These are phyloP conservation scores for Fragilariopsis cylindrus DNA, from an alignment of 108 stramenopile species.

Conservation along the genomic window DNA sequence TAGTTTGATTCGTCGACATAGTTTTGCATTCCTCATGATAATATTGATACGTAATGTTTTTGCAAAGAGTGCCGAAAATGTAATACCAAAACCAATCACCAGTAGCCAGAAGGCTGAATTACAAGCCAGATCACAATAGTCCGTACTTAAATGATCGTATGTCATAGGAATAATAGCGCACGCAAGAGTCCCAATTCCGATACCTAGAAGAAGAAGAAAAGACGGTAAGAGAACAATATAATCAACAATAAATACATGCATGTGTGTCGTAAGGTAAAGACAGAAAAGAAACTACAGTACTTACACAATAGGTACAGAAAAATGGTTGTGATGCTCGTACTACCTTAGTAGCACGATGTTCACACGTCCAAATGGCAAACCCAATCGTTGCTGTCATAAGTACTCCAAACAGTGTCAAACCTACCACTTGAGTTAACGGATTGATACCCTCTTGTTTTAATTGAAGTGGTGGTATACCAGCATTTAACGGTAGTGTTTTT, in stretches of 20 bases:
- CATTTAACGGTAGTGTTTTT: constrained; percentile 13
- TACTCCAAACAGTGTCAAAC: background rate
- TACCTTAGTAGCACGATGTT: constrained; percentile 23
- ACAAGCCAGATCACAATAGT: constrained; percentile 8
- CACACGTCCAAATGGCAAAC: constrained; percentile 35
- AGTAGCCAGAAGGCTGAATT: constrained; percentile 1
- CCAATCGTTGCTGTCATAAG: constrained; percentile 13
- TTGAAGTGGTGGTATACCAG: constrained; percentile 31
- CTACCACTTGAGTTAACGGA: background rate
- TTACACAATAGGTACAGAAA: constrained; percentile 36
- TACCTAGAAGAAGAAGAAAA: constrained; percentile 4
- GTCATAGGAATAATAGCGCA: constrained; percentile 30
- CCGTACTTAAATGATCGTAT: background rate
- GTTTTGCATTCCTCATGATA: constrained; percentile 21
- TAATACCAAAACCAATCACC: constrained; percentile 16
- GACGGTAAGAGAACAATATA: background rate
- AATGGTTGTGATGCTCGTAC: constrained; percentile 48
- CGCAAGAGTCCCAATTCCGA: constrained; percentile 6
- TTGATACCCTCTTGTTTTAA: constrained; percentile 15
- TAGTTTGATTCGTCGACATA: constrained; percentile 46
- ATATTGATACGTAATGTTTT: constrained; percentile 36
- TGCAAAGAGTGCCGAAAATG: constrained; percentile 27
- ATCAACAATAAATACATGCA: background rate
- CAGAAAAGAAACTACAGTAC: background rate
- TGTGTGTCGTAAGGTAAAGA: background rate